A percentile compares a stretch with the other conserved stretches of the same genome.
These are phyloP conservation scores for Fraxinus americana DNA, from an alignment of 257 asterid species.

Conservation along the genomic window DNA sequence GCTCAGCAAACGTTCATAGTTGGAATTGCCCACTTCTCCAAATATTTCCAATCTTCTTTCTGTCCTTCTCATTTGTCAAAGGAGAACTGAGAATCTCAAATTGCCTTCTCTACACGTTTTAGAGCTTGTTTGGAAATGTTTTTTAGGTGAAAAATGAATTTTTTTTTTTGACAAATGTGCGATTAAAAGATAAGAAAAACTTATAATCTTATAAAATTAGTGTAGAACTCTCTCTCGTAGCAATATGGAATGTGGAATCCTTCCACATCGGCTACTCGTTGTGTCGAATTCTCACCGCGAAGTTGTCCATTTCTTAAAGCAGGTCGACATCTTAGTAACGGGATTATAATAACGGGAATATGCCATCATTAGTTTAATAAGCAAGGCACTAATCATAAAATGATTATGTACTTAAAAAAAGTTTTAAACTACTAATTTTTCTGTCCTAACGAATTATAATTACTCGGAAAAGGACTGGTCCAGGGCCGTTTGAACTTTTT, in stretches of 20 bases:
- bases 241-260: not conserved
- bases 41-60: no score
- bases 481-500: not conserved
- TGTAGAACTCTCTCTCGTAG: not conserved
- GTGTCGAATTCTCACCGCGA: no score
- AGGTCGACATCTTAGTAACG: not conserved
- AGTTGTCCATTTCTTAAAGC: no score
- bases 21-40: not conserved
- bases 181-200: no score
- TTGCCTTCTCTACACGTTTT: no score
- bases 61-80: no score
- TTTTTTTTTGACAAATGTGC: no score
- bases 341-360: slow-evolving; percentile 4
- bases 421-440: slow-evolving; percentile 21
- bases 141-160: no score
- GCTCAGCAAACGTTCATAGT: no score
- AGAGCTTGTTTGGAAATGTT: no score
- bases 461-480: slow-evolving; percentile 32
- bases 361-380: not conserved
- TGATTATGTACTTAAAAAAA: slow-evolving; percentile 20
- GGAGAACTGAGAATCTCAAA: no score
- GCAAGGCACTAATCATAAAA: slow-evolving; percentile 3
- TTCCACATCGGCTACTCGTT: not conserved
- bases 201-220: no score
- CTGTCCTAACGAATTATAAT: slow-evolving; percentile 21